Base-by-base conservation (phyloP, 768 basidiomycete species). In the Agaricus blazei region DNA sequence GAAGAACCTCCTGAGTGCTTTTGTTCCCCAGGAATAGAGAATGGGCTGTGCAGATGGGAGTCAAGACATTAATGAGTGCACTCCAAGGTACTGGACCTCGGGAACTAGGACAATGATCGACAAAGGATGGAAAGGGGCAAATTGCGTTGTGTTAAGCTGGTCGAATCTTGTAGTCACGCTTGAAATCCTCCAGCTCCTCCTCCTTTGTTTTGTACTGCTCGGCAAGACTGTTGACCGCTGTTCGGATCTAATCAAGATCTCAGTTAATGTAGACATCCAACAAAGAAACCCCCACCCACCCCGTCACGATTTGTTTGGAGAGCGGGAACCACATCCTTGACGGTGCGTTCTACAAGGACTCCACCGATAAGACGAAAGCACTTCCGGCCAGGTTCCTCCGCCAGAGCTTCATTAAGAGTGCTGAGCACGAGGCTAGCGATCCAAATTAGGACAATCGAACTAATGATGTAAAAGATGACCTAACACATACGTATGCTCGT, bases 341-440 rank as follows among this genome's bases (percentile, higher is more conserved):
- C 97, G 2, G 95, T 98, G 46, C 95, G 81, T 68, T 98, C 94
- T 28, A 98, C 96, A 14, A 99, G 80, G 5, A 97, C 87, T 28
- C 96, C 96, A 4, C 97, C 97, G 60, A 99, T 89, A 61, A 98
- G 78, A 51, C 96, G 86, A 74, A 98, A 99, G 71, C 97, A 98
- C 74, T 93, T 94, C 55, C 97, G 85, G 70, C 85, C 80, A 15
- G 96, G 94, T 56, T 95, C 90, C 56, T 84, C 81, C n/a, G 75
- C 76, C 38, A 93, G 72, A 9, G 85, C 85, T 60, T 98, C 93
- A 60, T 87, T 81, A 36, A 99, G 72, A 1, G 97, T 98, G 3
- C 81, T 79, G 38, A 98, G 78, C 8, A 99, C 97, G 14, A 99
- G 77, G 41, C 95, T 98, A 59, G 26, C 59, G 19, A 9, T 47